These are phyloP conservation scores for Alternaria sp. DNA, from an alignment of 2,329 filamentous ascomycete species.

Conservation along the genomic window DNA sequence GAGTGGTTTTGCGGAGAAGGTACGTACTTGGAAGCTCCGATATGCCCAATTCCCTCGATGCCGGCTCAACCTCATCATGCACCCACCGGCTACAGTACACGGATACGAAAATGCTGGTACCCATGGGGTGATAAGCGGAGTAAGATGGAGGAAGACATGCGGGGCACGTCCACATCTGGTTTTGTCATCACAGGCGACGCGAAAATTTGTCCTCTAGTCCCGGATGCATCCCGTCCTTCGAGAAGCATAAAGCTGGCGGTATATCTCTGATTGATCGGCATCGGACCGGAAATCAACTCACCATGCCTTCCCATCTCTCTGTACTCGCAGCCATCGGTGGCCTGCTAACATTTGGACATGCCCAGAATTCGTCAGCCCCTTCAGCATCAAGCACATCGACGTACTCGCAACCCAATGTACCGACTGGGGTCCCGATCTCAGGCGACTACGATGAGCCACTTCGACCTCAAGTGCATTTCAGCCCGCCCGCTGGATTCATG, in stretches of 20 bases:
- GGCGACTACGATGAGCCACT: conserved; percentile 51
- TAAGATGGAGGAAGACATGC: background rate
- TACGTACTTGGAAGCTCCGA: background rate
- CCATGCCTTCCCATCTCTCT: conserved; percentile 4
- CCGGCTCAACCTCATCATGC: background rate
- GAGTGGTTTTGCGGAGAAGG: background rate
- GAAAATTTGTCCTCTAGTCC: background rate
- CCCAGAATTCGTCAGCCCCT: background rate
- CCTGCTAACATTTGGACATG: background rate
- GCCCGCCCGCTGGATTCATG: conserved; percentile 58
- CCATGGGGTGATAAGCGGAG: background rate
- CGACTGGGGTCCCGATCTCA: conserved; percentile 44
- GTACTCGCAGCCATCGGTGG: background rate
- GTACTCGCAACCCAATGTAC: conserved; percentile 33
- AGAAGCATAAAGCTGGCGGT: background rate
- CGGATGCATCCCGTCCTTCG: background rate
- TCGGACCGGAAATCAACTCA: background rate
- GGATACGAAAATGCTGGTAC: background rate
- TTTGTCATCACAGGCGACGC: background rate
- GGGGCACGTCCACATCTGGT: background rate
- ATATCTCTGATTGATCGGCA: background rate
- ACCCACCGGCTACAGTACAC: background rate
- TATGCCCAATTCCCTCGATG: background rate
- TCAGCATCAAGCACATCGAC: conserved; percentile 12
- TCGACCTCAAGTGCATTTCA: conserved; percentile 64